Conservation (phyloP, 495 filamentous ascomycete genomes). For the Umbilicaria muhlenbergii region DNA sequence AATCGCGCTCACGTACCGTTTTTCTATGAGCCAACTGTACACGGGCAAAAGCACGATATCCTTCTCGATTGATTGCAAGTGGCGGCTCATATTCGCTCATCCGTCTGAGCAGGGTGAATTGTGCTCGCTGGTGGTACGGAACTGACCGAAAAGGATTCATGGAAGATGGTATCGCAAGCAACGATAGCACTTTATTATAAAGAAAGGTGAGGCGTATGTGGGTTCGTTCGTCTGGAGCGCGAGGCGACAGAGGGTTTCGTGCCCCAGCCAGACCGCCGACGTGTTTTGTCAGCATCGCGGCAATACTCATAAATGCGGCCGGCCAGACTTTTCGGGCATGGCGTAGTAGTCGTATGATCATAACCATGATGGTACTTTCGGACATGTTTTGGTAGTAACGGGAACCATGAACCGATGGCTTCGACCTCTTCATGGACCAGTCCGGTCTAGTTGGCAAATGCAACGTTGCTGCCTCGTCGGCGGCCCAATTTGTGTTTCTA, state of each 20-base stretch:
- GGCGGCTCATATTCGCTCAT: conserved; percentile 44
- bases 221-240: conserved; percentile 1
- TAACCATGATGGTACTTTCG: conserved; percentile 18
- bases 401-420: not conserved
- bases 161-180: conserved; percentile 37
- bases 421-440: too few relatives aligned
- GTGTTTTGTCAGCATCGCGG: conserved; percentile 15
- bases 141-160: conserved; percentile 31
- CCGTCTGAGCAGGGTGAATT: conserved; percentile 43
- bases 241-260: too few relatives aligned
- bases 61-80: conserved; percentile 39
- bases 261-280: conserved; percentile 5
- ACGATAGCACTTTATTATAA: conserved; percentile 36
- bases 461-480: not conserved
- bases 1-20: conserved; percentile 39
- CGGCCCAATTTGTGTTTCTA: not conserved
- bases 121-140: conserved; percentile 39
- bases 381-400: conserved; percentile 15
- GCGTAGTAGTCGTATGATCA: conserved; percentile 38
- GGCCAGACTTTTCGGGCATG: conserved; percentile 45
- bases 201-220: conserved; percentile 13
- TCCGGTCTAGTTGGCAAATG: not conserved
- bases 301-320: conserved; percentile 31
- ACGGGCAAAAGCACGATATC: conserved; percentile 42
- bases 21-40: conserved; percentile 53